Evolutionary conservation across 139 green algal genomes (phyloP).

Genomic region (Picochlorum sp.): DNA sequence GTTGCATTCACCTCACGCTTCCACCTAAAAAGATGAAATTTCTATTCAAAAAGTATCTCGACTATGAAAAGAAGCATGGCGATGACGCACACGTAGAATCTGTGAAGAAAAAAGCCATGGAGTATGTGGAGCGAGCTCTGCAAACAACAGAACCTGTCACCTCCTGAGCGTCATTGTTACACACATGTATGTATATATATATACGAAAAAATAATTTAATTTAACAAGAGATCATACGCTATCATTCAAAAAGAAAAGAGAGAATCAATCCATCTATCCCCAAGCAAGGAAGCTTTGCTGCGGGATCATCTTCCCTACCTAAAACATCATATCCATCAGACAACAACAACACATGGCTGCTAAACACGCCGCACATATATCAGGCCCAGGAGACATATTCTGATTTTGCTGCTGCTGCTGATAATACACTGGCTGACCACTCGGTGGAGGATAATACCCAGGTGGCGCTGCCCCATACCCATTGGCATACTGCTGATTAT

Average conservation of each 20-base stretch:
- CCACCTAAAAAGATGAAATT: conserved; percentile 90
- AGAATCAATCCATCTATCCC: neutral
- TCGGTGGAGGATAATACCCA: conserved; percentile 18
- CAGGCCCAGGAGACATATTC: neutral
- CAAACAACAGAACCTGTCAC: too few species aligned
- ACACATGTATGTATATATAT: neutral
- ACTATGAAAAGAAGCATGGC: conserved; percentile 83
- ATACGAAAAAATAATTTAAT: neutral
- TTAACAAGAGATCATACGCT: neutral
- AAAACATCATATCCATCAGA: conserved; percentile 17
- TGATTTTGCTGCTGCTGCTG: neutral
- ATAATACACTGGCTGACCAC: conserved; percentile 12
- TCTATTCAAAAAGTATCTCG: conserved; percentile 81
- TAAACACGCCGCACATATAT: conserved; percentile 14
- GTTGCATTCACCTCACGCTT: conserved; percentile 71
- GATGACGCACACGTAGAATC: conserved; percentile 51
- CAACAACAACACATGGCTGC: conserved; percentile 21
- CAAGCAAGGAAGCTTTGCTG: neutral
- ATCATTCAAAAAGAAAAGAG: neutral
- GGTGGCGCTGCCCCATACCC: conserved; percentile 8
- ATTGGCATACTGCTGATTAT: conserved; percentile 1
- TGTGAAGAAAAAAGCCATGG: conserved; percentile 80
- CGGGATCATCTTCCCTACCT: neutral
- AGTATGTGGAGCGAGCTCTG: conserved; percentile 65
- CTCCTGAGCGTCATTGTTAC: too few species aligned